Evolutionary conservation across 2,329 filamentous ascomycete genomes (phyloP), one percentile per base, ranked within the genome.

Genomic region (Fusarium coicis): DNA sequence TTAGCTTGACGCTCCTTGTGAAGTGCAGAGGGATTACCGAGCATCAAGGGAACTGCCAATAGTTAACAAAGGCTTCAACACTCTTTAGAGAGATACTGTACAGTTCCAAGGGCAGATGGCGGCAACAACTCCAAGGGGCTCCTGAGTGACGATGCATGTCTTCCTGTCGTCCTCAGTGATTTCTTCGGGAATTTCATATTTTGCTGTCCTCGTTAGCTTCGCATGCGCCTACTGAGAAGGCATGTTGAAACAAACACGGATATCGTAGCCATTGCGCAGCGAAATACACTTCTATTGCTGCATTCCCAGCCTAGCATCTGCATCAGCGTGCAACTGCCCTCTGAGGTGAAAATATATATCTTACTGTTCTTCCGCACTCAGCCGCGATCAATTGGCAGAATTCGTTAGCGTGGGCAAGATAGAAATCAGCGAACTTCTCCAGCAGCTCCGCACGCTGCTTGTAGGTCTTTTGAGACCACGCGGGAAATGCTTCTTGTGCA

Each of bases 31-130:
- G 1, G 15, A 34, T 23, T 60, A 61, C 58, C 58, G 10, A 61
- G 47, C 49, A 61, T 61, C 23, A 61, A 37, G 1, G 58, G 58
- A 54, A 61, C 58, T 61, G 18, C 5, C 7, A 30, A 12, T 0
- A 19, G 40, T 43, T 16, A 43, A 4, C 6, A 43, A 23, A 10
- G 0, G 10, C 5, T 43, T 10, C 10, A 18, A 23, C 7, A 43
- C 6, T 8, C 15, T 43, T 10, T 4, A 9, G 8, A 3, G 8
- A 30, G 10, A 5, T 3, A 30, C 21, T 39, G 5, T 34, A 62
- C 59, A 62, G 15, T 62, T 62, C 59, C 59, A 62, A 14, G 59
- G 59, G n/a, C 59, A 62, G 12, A 62, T 62, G 4, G 59, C 50
- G 8, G 59, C 50, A 16, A 57, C 59, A 18, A 62, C 50, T 21